Evolutionary conservation across 2,329 filamentous ascomycete genomes (phyloP), one percentile per base, ranked within the genome.

Genomic region (Colletotrichum truncatum): DNA sequence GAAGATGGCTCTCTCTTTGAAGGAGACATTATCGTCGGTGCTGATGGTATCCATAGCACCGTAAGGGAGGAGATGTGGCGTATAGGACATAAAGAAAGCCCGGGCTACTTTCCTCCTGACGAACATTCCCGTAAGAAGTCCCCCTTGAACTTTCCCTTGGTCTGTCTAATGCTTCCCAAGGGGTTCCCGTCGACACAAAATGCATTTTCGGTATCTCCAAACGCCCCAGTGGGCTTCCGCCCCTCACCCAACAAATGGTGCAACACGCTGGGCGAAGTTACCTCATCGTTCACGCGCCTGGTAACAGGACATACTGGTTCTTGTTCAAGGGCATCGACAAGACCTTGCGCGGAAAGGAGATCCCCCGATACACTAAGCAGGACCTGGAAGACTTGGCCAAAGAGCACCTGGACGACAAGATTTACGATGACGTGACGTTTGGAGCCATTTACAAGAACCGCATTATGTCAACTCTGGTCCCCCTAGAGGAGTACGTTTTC

Each of bases 1-100:
- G 53, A 64, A 1, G 73, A 77, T 16, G 78, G 79, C 9, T 57
- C 65, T 4, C 34, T 60, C 0, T 76, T 74, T 36, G 43, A 67
- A 1, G 80, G 78, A 1, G 72, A 76, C 23, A 69, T 82, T 0
- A 64, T 82, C 0, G 71, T 81, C 0, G 79, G 80, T 0, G 75
- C 76, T 1, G 80, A 82, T 39, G 80, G 81, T 1, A 73, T 82
- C n/a, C 73, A 80, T 56, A 82, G 80, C 64, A 66, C 62, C 0
- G 72, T 79, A 0, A 69, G 80, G 3, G 41, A 67, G 5, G 74
- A 78, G 23, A 76, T 76, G 74, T 63, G 52, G 36, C 67, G 70
- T 4, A 61, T 72, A 0, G 72, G 52, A 12, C 51, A 70, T 25
- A 63, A 71, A 30, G 58, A 67, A 1, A 49, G 71, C 14, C 70